phyloP scores from a whole-genome alignment of 768 basidiomycete species.

The Gymnopilus junonius region DNA sequence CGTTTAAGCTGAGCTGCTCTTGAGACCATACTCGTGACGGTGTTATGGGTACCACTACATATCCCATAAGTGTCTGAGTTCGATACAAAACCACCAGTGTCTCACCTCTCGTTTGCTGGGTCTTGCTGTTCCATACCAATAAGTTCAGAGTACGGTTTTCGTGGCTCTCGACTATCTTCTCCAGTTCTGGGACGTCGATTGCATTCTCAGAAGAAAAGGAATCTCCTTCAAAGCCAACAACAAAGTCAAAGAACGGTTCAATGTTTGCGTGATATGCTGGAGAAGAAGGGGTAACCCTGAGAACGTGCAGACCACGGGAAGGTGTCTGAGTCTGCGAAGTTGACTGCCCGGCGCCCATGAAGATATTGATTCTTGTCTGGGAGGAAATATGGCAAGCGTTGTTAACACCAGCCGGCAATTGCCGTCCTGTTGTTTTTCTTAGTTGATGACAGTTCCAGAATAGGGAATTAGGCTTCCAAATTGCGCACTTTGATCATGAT shows the following conservation, averaged over 20 bases:
- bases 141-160: conserved; percentile 74
- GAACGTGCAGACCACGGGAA: conserved; percentile 75
- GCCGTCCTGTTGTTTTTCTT: conserved; percentile 50
- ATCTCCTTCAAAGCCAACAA: conserved; percentile 87
- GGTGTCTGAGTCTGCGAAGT: conserved; percentile 56
- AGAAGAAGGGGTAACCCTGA: conserved; percentile 87
- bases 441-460: conserved; percentile 46
- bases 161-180: conserved; percentile 81
- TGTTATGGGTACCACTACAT: conserved; percentile 75
- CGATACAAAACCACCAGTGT: neutral
- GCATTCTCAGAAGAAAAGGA: conserved; percentile 51
- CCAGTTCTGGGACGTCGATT: conserved; percentile 73
- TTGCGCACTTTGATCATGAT: neutral
- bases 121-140: conserved; percentile 86
- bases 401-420: no score
- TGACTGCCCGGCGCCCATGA: conserved; percentile 81
- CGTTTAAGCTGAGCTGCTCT: conserved; percentile 38
- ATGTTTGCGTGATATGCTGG: conserved; percentile 87
- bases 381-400: no score
- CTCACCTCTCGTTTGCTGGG: conserved; percentile 68
- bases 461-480: conserved; percentile 22
- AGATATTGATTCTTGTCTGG: no score
- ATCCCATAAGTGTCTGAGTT: conserved; percentile 3
- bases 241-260: conserved; percentile 96
- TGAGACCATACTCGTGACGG: conserved; percentile 88